These are phyloP conservation scores for Neurospora terricola DNA, from an alignment of 495 filamentous ascomycete species.

Conservation along the genomic window DNA sequence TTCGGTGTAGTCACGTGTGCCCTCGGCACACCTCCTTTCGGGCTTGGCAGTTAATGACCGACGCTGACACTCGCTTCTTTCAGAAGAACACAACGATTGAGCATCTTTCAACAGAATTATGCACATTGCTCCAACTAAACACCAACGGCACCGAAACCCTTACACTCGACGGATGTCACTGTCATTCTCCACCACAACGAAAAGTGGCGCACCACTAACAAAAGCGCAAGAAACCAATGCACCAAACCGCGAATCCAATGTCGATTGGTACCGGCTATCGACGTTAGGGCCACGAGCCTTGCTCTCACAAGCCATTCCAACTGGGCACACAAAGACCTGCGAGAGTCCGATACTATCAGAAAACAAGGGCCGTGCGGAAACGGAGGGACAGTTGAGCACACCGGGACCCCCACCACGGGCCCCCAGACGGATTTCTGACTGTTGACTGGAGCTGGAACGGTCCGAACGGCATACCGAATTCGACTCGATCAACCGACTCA, in stretches of 20 bases:
- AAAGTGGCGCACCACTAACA: neutral
- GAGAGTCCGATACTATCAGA: neutral
- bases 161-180: neutral
- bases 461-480: neutral
- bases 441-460: no score
- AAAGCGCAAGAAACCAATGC: neutral
- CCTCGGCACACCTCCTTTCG: neutral
- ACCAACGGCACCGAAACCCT: fast-evolving
- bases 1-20: neutral
- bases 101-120: neutral
- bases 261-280: neutral
- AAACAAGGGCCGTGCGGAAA: neutral
- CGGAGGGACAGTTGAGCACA: neutral
- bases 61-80: neutral
- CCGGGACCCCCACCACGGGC: neutral
- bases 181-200: neutral
- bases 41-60: neutral
- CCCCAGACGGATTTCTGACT: no score
- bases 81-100: no score
- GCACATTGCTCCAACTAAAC: neutral
- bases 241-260: neutral
- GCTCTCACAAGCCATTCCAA: no score
- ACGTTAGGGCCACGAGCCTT: neutral
- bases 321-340: no score
- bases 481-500: neutral